Evolutionary conservation across 805 yeast genomes (phyloP).

Genomic region (Yarrowia hollandica): DNA sequence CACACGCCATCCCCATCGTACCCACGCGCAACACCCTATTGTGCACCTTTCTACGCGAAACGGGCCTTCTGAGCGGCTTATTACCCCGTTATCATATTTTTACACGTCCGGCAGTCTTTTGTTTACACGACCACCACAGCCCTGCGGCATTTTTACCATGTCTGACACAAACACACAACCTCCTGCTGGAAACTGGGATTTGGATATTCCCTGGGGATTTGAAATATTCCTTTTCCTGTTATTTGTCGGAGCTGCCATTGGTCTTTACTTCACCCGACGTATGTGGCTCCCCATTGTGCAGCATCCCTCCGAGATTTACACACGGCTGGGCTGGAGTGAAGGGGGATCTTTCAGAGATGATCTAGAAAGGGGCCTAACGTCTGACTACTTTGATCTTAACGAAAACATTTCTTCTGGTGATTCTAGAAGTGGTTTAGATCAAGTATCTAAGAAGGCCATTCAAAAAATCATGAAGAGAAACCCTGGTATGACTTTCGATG

Average conservation of each 20-base stretch:
- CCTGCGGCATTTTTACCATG: constrained; percentile 8
- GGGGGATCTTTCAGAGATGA: constrained; percentile 47
- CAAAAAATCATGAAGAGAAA: constrained; percentile 54
- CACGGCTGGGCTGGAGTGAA: constrained; percentile 12
- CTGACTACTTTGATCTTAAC: constrained; percentile 57
- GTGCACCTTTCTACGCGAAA: background rate
- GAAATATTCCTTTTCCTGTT: constrained; percentile 2
- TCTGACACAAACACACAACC: constrained; percentile 2
- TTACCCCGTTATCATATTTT: background rate
- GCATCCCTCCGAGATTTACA: constrained; percentile 16
- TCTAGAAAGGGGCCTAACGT: constrained; percentile 57
- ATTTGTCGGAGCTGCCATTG: background rate
- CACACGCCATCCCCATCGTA: background rate
- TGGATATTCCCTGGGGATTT: constrained; percentile 20
- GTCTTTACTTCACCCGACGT: background rate
- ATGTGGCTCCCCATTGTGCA: constrained; percentile 17
- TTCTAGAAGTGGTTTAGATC: constrained; percentile 61
- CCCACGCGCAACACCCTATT: background rate
- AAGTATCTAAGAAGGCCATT: constrained; percentile 53
- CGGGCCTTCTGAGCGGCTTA: background rate
- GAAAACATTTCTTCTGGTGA: constrained; percentile 53
- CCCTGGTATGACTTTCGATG: constrained; percentile 57
- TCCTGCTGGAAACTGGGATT: constrained; percentile 6
- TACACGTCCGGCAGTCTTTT: background rate
- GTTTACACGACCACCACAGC: background rate